A percentile compares a stretch with the other conserved stretches of the same genome.
These are phyloP conservation scores for Dendrocalamus latiflorus DNA, from an alignment of 202 grass and related monocot genomes.

Conservation along the genomic window DNA sequence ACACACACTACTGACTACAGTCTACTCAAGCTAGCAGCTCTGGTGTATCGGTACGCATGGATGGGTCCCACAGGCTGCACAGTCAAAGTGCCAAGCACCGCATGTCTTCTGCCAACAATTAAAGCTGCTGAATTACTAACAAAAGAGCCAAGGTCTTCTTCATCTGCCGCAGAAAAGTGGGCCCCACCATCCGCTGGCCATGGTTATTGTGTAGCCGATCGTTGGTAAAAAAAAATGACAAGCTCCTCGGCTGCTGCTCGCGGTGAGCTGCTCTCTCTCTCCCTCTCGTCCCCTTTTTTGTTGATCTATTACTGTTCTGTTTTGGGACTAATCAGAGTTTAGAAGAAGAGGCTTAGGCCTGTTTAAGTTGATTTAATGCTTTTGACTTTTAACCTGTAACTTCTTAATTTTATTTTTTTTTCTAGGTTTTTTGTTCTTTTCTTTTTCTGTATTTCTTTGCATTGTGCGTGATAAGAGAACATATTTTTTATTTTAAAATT, in stretches of 20 bases:
- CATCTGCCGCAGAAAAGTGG: background rate
- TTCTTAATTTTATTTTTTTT: too few species aligned
- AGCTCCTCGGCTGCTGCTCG: background rate
- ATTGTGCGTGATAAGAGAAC: too few species aligned
- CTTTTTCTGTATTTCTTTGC: too few species aligned
- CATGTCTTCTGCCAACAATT: constrained; percentile 19
- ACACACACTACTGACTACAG: background rate
- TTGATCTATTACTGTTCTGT: background rate
- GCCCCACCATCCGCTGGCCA: background rate
- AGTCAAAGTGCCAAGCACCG: constrained; percentile 20
- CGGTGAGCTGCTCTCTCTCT: background rate
- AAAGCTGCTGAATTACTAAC: background rate
- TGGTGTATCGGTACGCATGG: background rate
- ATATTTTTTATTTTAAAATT: too few species aligned
- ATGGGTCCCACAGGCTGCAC: background rate
- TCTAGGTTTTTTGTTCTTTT: too few species aligned
- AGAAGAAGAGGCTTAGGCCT: background rate
- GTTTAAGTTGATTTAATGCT: too few species aligned
- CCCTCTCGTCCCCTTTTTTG: background rate
- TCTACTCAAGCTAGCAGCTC: background rate
- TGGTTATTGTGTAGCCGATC: background rate
- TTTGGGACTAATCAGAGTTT: background rate
- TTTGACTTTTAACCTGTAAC: too few species aligned
- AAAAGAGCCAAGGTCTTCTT: background rate
- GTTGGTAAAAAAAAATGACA: constrained; percentile 21